Percentiles rank a stretch among this genome's conserved stretches.
Conservation (phyloP, 257 asterid species). For the Fraxinus quadrangulata region DNA sequence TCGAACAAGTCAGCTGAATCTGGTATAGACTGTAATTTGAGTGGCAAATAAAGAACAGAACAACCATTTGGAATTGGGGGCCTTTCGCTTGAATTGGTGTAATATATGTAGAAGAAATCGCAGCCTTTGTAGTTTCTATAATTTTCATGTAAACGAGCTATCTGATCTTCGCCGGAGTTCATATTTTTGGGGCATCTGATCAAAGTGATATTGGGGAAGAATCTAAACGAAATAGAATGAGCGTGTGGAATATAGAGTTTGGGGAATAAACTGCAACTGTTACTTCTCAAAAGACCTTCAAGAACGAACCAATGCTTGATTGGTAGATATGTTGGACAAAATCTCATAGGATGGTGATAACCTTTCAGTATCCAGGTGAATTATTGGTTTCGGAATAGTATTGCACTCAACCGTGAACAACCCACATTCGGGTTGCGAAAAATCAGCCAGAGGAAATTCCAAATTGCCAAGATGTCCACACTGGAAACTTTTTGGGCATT, state of each 20-base stretch:
- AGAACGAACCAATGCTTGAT: neutral
- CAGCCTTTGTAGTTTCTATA: neutral
- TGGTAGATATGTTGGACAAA: neutral
- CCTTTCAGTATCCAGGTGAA: constrained; percentile 22
- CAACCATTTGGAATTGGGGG: constrained; percentile 4
- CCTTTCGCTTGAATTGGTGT: neutral
- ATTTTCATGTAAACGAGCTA: neutral
- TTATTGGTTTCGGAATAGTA: constrained; percentile 4
- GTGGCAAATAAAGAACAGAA: constrained; percentile 29
- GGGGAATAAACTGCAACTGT: constrained; percentile 14
- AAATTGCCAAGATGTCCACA: constrained; percentile 35
- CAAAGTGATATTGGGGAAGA: constrained; percentile 34
- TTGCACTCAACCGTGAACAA: constrained; percentile 26
- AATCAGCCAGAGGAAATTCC: constrained; percentile 31
- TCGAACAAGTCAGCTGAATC: neutral
- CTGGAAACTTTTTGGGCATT: constrained; percentile 28
- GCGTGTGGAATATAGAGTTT: neutral
- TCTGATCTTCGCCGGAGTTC: neutral
- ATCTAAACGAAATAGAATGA: constrained; percentile 18
- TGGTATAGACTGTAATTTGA: neutral
- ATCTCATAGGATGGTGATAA: constrained; percentile 1
- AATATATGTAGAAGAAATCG: neutral
- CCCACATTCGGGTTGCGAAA: constrained; percentile 32
- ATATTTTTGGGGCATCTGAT: neutral
- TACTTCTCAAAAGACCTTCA: neutral